These are phyloP conservation scores for Eucommia ulmoides DNA, from an alignment of 257 asterid genomes.

Conservation along the genomic window DNA sequence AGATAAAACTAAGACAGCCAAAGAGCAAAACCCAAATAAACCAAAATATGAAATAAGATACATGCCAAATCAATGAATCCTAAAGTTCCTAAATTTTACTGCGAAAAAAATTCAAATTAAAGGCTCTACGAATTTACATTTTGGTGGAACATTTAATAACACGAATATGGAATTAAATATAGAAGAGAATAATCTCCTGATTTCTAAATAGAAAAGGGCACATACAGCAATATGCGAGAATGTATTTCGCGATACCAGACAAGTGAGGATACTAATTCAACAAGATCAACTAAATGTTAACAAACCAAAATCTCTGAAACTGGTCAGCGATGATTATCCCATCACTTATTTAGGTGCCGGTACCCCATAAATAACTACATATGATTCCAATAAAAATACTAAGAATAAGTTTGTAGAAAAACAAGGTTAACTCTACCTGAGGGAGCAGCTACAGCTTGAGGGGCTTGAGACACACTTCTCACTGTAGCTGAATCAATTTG, in stretches of 20 bases:
- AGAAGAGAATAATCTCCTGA: background rate
- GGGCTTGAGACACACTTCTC: slow-evolving; percentile 37
- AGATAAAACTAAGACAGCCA: background rate
- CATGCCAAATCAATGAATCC: background rate
- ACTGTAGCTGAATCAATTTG: slow-evolving; percentile 26
- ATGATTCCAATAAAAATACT: no score
- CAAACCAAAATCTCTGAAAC: no score
- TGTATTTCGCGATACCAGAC: no score
- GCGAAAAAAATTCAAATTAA: background rate
- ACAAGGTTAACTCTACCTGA: slow-evolving; percentile 35
- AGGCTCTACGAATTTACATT: background rate
- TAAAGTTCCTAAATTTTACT: background rate
- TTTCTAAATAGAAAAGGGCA: no score
- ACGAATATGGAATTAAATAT: background rate
- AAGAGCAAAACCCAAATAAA: background rate
- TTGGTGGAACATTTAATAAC: background rate
- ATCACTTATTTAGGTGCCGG: no score
- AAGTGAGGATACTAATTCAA: background rate
- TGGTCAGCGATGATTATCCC: no score
- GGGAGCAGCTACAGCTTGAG: slow-evolving; percentile 25
- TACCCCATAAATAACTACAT: no score
- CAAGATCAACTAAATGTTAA: no score
- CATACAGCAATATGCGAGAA: no score
- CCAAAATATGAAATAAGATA: slow-evolving; percentile 48
- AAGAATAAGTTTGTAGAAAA: no score